phyloP scores from a whole-genome alignment of 148 eudicot species.

The Diospyros lotus region DNA sequence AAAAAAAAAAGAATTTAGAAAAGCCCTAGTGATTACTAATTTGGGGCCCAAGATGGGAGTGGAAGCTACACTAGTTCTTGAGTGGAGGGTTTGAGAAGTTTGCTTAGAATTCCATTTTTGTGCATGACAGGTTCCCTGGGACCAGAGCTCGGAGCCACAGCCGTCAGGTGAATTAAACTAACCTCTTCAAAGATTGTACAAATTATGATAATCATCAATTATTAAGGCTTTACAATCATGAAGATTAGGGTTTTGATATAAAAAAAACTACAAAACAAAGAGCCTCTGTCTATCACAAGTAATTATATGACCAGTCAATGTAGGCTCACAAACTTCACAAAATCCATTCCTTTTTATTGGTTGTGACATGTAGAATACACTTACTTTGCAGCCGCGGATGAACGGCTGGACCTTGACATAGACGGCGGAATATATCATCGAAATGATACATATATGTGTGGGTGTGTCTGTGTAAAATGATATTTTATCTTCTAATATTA shows the following conservation, averaged over 20 bases:
- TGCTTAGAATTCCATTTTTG: slow-evolving; percentile 2
- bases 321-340: background rate
- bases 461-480: too few species aligned
- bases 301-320: slow-evolving; percentile 16
- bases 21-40: slow-evolving; percentile 20
- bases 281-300: background rate
- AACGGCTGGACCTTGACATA: background rate
- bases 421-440: background rate
- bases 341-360: background rate
- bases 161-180: slow-evolving; percentile 18
- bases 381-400: background rate
- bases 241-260: background rate
- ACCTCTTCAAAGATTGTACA: background rate
- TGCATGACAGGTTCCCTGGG: slow-evolving; percentile 8
- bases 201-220: slow-evolving; percentile 7
- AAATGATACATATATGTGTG: too few species aligned
- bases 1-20: slow-evolving; percentile 1
- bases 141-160: slow-evolving; percentile 21
- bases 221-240: slow-evolving; percentile 17
- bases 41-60: slow-evolving; percentile 25
- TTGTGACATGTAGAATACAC: background rate
- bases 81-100: slow-evolving; percentile 6
- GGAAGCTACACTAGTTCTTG: slow-evolving; percentile 24
- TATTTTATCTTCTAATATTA: too few species aligned
- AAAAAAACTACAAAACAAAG: background rate